These are phyloP conservation scores for Leptomonas seymouri DNA, from an alignment of 208 protist species.

Conservation along the genomic window DNA sequence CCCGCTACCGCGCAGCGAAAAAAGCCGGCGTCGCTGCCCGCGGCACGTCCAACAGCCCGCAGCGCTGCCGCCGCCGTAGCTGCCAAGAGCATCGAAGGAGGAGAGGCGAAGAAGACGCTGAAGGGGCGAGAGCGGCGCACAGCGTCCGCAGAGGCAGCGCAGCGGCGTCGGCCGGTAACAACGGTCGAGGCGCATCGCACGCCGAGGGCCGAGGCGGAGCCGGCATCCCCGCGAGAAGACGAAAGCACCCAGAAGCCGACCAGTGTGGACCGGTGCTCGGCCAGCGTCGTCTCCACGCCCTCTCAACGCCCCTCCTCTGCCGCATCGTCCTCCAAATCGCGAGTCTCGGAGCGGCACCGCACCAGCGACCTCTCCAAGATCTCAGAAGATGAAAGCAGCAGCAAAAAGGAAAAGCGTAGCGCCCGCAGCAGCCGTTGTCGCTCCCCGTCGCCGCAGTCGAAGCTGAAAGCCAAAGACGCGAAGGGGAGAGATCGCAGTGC, in stretches of 20 bases:
- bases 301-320: background rate
- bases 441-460: background rate
- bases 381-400: background rate
- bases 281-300: conserved; percentile 19
- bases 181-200: background rate
- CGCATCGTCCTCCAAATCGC: background rate
- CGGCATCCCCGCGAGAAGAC: conserved; percentile 26
- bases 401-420: background rate
- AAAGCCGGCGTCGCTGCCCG: background rate
- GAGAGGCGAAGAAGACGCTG: background rate
- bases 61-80: conserved; percentile 1
- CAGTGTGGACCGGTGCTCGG: conserved; percentile 11
- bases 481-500: background rate
- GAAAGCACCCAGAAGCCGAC: conserved; percentile 33
- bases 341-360: background rate
- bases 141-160: conserved; percentile 1
- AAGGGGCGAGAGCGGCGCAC: background rate
- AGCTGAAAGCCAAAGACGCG: background rate
- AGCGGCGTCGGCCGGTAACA: conserved; percentile 9
- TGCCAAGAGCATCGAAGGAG: conserved; percentile 7
- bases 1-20: background rate
- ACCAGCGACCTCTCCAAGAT: background rate
- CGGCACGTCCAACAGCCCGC: conserved; percentile 21
- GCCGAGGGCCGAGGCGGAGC: background rate
- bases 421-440: background rate